phyloP scores from a whole-genome alignment of 768 basidiomycete genomes.

The Termitomyces heimii region DNA sequence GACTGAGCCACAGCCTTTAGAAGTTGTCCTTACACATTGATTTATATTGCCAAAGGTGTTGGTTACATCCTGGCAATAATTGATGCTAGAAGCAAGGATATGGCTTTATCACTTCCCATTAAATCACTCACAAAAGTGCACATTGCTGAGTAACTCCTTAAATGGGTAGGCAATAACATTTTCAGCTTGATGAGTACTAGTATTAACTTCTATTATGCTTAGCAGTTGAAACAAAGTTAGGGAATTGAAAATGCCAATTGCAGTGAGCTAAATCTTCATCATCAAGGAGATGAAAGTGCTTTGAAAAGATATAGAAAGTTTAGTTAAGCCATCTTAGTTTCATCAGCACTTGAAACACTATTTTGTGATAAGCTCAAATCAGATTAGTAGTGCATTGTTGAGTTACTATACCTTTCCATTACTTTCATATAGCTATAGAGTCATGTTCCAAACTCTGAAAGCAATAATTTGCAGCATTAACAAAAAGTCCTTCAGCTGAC shows the following conservation, averaged over 20 bases:
- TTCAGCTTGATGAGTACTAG: background rate
- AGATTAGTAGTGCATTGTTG: background rate
- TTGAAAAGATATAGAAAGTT: no score
- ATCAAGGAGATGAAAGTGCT: background rate
- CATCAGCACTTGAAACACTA: conserved; percentile 4
- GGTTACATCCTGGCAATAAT: background rate
- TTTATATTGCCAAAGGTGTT: background rate
- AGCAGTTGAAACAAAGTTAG: background rate
- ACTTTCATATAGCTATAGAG: no score
- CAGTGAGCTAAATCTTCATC: no score
- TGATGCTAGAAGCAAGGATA: background rate
- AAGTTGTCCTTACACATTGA: no score
- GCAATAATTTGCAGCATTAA: conserved; percentile 1
- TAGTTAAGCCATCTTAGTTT: no score
- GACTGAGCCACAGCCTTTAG: no score
- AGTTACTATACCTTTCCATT: no score
- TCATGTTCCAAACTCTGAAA: no score
- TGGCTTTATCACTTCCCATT: background rate
- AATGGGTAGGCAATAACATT: background rate
- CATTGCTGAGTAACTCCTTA: background rate
- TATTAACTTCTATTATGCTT: background rate
- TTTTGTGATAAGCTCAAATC: conserved; percentile 18
- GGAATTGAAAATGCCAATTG: background rate
- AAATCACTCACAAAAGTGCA: background rate
- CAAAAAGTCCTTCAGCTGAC: conserved; percentile 21